Conservation (phyloP, 306 rosid genomes). For the Corylus americana region DNA sequence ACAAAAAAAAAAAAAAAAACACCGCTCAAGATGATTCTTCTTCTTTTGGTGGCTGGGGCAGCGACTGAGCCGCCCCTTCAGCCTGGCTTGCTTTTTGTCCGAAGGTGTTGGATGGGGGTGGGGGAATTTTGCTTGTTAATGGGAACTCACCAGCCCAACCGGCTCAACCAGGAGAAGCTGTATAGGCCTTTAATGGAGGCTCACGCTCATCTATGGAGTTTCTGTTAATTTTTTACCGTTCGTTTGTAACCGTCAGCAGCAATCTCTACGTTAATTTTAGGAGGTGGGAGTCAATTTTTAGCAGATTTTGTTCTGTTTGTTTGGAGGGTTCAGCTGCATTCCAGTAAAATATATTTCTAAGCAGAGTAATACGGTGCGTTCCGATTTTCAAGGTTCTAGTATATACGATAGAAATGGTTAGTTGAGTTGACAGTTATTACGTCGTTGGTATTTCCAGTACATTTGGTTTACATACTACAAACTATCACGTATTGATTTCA, state of each 20-base stretch:
- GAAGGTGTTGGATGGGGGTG: not conserved
- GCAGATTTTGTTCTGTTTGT: conserved; percentile 8
- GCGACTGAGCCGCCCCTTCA: conserved; percentile 37
- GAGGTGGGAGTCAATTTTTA: conserved; percentile 29
- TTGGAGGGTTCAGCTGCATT: conserved; percentile 28
- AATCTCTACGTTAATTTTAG: conserved; percentile 31
- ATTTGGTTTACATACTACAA: not conserved
- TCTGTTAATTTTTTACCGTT: conserved; percentile 31
- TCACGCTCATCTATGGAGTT: not conserved
- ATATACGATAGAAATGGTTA: not conserved
- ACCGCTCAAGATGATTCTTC: not conserved
- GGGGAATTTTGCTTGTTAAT: not conserved
- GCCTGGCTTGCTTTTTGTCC: not conserved
- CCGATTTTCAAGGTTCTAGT: not conserved
- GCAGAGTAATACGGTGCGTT: not conserved
- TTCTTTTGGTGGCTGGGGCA: conserved; percentile 29
- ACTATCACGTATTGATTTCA: not conserved
- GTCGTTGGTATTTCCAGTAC: not conserved
- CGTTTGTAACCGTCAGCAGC: conserved; percentile 42
- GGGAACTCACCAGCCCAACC: conserved; percentile 38
- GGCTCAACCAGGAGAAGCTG: conserved; percentile 22
- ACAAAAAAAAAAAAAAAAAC: not conserved
- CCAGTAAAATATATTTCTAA: conserved; percentile 3
- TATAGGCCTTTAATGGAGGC: conserved; percentile 33
- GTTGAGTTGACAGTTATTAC: not conserved